Evolutionary conservation across 1,139 yeast genomes (phyloP), one percentile per base, ranked within the genome.

Genomic region (Suhomyces choctaworum): DNA sequence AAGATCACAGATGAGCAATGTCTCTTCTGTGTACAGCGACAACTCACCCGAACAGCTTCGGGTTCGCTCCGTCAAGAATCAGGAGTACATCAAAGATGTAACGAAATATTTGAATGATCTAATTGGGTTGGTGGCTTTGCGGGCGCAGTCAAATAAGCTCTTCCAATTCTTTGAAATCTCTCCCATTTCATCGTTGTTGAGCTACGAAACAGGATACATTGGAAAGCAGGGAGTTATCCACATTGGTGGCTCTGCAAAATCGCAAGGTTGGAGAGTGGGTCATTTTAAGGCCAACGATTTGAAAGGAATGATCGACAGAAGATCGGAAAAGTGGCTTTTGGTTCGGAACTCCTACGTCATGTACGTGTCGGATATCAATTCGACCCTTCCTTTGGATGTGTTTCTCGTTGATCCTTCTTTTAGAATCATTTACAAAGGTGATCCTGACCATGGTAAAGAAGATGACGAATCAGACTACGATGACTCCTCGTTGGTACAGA

Each of bases 241-340:
- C 42, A 76, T 89, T 29, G 79, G 90, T 14, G 83, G 96, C 1
- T 78, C 89, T 1, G 92, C 97, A 0, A 79, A 78, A 42, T 73
- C 89, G 1, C 95, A 87, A 57, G 97, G 97, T 2, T 92, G 98
- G 98, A 73, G 96, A 52, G 96, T 90, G 10, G 87, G 95, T 5
- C 97, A 90, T 55, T 80, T 88, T 62, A 80, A 76, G 44, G 80
- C 88, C 7, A 78, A 80, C 45, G 97, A 88, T 52, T 67, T 88
- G 48, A 78, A 76, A 48, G 88, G 83, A 21, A 88, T 89, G 95
- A 82, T 88, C 37, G 82, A 80, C 47, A 80, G 98, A 58, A 90
- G 95, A 47, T 82, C 92, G 1, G 84, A 82, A 34, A 92, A 92
- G 56, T 94, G 99, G 99, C 79, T 88, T 47, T 66, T 92, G 44